phyloP scores from a whole-genome alignment of 257 asterid genomes.

The Solanum peruvianum region DNA sequence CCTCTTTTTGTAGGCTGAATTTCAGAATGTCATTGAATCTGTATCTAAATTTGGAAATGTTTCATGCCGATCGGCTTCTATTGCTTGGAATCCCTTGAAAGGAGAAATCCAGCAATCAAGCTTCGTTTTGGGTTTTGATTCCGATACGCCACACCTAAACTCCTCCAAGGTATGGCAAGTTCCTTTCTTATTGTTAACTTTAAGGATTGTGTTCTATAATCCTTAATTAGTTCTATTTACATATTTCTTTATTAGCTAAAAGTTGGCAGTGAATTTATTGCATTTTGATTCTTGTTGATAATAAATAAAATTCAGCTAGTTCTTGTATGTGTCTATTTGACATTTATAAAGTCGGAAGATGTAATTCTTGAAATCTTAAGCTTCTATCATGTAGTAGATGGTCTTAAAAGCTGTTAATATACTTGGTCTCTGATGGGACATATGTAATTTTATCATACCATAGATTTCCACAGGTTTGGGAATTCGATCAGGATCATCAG shows the following conservation, averaged over 20 bases:
- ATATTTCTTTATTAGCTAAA: neutral
- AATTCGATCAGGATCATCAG: slow-evolving; percentile 90
- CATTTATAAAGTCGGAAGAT: neutral
- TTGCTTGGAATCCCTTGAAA: slow-evolving; percentile 86
- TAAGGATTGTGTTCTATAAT: neutral
- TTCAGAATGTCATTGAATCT: slow-evolving; percentile 65
- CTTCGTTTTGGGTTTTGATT: slow-evolving; percentile 76
- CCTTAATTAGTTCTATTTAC: neutral
- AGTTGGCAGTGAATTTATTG: neutral
- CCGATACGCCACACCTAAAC: slow-evolving; percentile 54
- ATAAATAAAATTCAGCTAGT: neutral
- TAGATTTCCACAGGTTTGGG: slow-evolving; percentile 67
- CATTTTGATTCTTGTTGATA: neutral
- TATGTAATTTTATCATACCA: slow-evolving; percentile 4
- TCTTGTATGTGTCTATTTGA: neutral
- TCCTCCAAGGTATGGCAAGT: slow-evolving; percentile 57
- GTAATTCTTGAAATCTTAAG: neutral
- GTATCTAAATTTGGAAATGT: slow-evolving; percentile 59
- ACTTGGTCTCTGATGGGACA: neutral
- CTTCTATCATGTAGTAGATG: neutral
- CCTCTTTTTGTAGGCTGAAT: slow-evolving; percentile 53
- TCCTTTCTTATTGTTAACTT: neutral
- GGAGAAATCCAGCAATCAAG: slow-evolving; percentile 52
- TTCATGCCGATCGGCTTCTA: slow-evolving; percentile 61
- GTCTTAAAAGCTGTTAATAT: neutral